A percentile compares a stretch with the other conserved stretches of the same genome.
Conservation (phyloP, 2,329 filamentous ascomycete genomes). For the Neocucurbitaria cava region DNA sequence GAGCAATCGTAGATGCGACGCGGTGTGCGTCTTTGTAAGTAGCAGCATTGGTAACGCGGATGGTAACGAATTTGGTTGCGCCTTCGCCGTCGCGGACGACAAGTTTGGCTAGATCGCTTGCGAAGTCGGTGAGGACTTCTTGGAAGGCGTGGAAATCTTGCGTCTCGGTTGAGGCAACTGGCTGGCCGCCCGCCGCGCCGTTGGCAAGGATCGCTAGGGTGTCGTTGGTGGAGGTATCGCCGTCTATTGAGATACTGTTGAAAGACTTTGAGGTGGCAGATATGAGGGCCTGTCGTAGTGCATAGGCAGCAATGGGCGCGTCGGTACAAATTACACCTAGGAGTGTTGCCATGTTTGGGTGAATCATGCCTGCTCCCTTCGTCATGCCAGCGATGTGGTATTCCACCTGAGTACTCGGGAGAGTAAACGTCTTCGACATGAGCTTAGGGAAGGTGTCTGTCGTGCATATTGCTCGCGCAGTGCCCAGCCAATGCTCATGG, state of each 20-base stretch:
- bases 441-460: constrained; percentile 99
- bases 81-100: constrained; percentile 96
- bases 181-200: constrained; percentile 79
- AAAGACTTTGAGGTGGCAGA: constrained; percentile 83
- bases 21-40: constrained; percentile 74
- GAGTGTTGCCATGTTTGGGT: constrained; percentile 97
- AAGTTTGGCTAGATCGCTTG: constrained; percentile 85
- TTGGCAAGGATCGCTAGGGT: constrained; percentile 95
- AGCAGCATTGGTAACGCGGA: constrained; percentile 78
- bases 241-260: constrained; percentile 96
- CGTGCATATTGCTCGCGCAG: constrained; percentile 93
- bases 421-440: constrained; percentile 79
- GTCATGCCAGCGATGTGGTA: constrained; percentile 94
- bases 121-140: constrained; percentile 75
- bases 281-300: constrained; percentile 74
- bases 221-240: constrained; percentile 97
- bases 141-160: constrained; percentile 75
- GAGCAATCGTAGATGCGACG: constrained; percentile 86
- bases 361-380: constrained; percentile 98
- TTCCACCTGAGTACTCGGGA: constrained; percentile 79
- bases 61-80: constrained; percentile 96
- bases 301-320: constrained; percentile 73
- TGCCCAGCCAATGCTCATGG: constrained; percentile 85
- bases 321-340: constrained; percentile 93
- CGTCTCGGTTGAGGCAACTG: constrained; percentile 62